Percentiles rank a stretch among this genome's conserved stretches.
These are phyloP conservation scores for Phytopythium helicoides DNA, from an alignment of 352 stramenopile genomes.

Conservation along the genomic window DNA sequence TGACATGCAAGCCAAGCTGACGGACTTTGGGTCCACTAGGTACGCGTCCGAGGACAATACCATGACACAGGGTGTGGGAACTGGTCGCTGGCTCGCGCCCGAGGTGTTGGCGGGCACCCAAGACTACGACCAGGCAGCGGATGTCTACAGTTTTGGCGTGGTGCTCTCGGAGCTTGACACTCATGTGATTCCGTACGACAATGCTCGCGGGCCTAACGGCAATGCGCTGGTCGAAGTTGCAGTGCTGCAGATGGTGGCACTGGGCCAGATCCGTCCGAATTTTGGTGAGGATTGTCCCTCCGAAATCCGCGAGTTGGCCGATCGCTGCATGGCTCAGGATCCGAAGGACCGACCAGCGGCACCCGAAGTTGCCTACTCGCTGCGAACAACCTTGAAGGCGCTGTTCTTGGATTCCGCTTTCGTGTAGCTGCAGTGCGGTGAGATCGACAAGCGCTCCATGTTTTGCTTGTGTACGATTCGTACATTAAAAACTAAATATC, in stretches of 20 bases:
- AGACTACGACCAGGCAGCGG: conserved; percentile 22
- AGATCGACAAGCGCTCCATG: no score
- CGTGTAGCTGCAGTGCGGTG: neutral
- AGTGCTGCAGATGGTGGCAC: conserved; percentile 34
- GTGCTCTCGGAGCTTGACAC: conserved; percentile 44
- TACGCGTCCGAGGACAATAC: conserved; percentile 10
- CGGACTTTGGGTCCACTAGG: conserved; percentile 17
- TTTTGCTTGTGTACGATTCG: no score
- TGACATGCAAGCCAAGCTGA: conserved; percentile 24
- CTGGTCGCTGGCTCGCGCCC: conserved; percentile 30
- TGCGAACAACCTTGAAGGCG: conserved; percentile 37
- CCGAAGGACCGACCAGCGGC: conserved; percentile 35
- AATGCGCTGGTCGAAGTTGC: conserved; percentile 26
- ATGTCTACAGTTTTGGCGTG: conserved; percentile 40
- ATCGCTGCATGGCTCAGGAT: conserved; percentile 36
- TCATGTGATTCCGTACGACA: conserved; percentile 35
- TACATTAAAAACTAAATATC: no score
- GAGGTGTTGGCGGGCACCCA: conserved; percentile 33
- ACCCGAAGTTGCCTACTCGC: conserved; percentile 38
- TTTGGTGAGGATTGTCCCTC: conserved; percentile 29
- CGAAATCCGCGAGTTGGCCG: conserved; percentile 29
- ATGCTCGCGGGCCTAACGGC: conserved; percentile 16
- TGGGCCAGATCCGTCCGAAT: conserved; percentile 20
- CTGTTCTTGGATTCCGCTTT: conserved; percentile 1
- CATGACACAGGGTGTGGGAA: conserved; percentile 20